Base-by-base conservation (phyloP, 768 basidiomycete species). In the Podaxis sp. region DNA sequence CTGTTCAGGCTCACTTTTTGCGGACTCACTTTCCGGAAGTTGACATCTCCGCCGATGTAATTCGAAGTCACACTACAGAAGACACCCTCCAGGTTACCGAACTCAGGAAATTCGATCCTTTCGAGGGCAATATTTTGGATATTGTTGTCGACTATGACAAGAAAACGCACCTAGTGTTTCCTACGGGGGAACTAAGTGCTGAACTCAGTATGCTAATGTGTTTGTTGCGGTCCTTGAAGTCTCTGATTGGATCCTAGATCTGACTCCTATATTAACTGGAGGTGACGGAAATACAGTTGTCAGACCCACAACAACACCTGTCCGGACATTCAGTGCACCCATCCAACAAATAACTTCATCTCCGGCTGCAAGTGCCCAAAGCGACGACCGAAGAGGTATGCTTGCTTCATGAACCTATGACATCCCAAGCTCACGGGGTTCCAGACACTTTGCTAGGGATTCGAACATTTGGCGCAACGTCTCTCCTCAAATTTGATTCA, bases 21-120 rank as follows among this genome's bases (percentile, higher is more conserved):
- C 83, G 88, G 48, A 86, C 83, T 3, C 80, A 82, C 70, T 79
- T 88, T 57, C 89, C 91, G 1, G 90, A 92, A 62, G 77, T 88
- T 14, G 89, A 91, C 61, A 76, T 93, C n/a, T 75, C 88, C 5
- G 73, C 81, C n/a, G 85, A 90, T 42, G 72, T 93, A 23, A 77
- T 93, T 48, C 71, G 82, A 54, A 80, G 82, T 27, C 78, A 86
- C 59, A 71, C 90, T 18, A 71, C 75, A 11, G 73, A 75, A 54
- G 84, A 87, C 50, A 72, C 76, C 11, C 72, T 67, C 44, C 63
- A 73, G 53, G 59, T 65, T 38, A 70, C 67, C 23, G 65, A 71
- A n/a, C 67, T 80, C 14, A 66, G 74, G 28, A 59, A 61, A 11
- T 88, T 87, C 50, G 82, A 91, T 66, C 87, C 87, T 16, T 80